Evolutionary conservation across 2,329 filamentous ascomycete species (phyloP).

Genomic region (Fusarium pilosicola): DNA sequence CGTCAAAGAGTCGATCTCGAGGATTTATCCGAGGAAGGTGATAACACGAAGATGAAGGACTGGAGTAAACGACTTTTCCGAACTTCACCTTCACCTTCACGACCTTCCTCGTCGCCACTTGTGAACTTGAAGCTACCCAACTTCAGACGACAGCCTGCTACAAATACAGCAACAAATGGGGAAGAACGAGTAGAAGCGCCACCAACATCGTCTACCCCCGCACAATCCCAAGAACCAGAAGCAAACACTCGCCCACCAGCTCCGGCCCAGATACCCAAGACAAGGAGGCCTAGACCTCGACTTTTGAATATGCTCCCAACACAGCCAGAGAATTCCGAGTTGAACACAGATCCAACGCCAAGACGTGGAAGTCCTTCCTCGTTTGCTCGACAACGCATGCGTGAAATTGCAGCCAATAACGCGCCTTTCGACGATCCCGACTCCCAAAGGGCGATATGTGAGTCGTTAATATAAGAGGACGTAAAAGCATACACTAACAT

Average conservation of each 20-base stretch:
- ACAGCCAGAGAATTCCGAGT: conserved; percentile 50
- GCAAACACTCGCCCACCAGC: conserved; percentile 23
- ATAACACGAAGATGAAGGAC: conserved; percentile 48
- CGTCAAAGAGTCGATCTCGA: conserved; percentile 63
- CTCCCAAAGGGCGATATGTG: conserved; percentile 52
- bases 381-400: conserved; percentile 56
- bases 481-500: conserved; percentile 22
- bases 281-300: conserved; percentile 46
- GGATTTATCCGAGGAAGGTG: conserved; percentile 48
- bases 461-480: conserved; percentile 31
- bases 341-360: conserved; percentile 40
- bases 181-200: conserved; percentile 1
- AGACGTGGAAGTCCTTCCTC: conserved; percentile 56
- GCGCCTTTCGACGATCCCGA: conserved; percentile 57
- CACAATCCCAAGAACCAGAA: conserved; percentile 18
- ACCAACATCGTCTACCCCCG: conserved; percentile 4
- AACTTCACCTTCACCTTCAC: conserved; percentile 33
- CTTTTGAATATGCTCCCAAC: conserved; percentile 50
- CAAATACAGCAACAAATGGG: conserved; percentile 8
- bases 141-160: conserved; percentile 20
- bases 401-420: conserved; percentile 55
- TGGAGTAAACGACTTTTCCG: conserved; percentile 52
- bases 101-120: conserved; percentile 41
- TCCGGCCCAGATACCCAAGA: conserved; percentile 30
- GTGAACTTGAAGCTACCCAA: conserved; percentile 38